Evolutionary conservation across 1,284 basidiomycete species (phyloP), one percentile per base, ranked within the genome.

Genomic region (Ganoderma leucocontextum): DNA sequence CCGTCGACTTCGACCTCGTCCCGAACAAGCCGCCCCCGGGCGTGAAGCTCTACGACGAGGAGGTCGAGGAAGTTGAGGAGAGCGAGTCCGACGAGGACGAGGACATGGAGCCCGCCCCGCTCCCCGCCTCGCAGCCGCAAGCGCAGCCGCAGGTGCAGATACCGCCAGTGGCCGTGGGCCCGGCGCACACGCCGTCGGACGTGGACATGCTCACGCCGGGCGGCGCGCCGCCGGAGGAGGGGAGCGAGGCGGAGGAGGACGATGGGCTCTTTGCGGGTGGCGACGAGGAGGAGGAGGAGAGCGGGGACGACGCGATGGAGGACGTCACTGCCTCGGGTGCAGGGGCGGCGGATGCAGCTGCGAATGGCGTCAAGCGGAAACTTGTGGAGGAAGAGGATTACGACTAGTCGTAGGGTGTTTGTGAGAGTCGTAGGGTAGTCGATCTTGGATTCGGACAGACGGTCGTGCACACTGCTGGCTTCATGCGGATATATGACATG

Each of bases 1-100:
- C 94, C 25, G 91, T 98, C 73, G 95, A 98, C 83, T 99, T 99
- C 82, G 91, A 96, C 75, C 88, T 99, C 74, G 87, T 98, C 0
- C 96, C 97, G 9, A 96, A 95, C 78, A 89, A 91, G 75, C 89
- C 94, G 17, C 90, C 93, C 25, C 89, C 92, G 5, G 89, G 87
- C 53, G 87, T 90, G 63, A 90, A 88, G 73, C 80, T 91, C 35
- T 93, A 90, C 73, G 91, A 94, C 72, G 93, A 95, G 77, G 91
- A 94, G 74, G 80, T 93, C 29, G 93, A 94, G 74, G 91, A 93
- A 73, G 86, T 92, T 44, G 89, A 90, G 76, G 91, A 91, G 77
- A 88, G 87, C 6, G 89, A 89, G 72, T 85, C 85, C 0, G 86
- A 87, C 70, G 89, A 89, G 65, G 88, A 89, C 29, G 87, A 86